These are phyloP conservation scores for Hypoxylon intermedium DNA, from an alignment of 495 filamentous ascomycete species.

Conservation along the genomic window DNA sequence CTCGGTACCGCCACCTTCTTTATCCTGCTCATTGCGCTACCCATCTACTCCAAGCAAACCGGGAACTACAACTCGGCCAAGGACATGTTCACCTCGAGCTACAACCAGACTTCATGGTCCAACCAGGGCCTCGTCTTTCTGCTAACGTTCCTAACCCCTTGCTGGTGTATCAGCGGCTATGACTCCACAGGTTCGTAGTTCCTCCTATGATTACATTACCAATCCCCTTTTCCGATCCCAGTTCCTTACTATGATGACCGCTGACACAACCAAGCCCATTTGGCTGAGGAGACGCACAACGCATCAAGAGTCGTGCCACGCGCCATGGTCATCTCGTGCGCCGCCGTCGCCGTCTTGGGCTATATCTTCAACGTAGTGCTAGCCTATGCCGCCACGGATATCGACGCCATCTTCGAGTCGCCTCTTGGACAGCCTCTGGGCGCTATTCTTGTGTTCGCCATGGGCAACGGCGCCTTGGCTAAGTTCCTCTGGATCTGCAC, in stretches of 20 bases:
- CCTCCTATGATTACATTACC: neutral
- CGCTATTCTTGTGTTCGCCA: slow-evolving; percentile 4
- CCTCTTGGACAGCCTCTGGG: slow-evolving; percentile 4
- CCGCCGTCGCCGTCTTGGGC: neutral
- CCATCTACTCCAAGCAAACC: slow-evolving; percentile 5
- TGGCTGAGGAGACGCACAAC: slow-evolving; percentile 5
- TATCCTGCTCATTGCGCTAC: slow-evolving; percentile 5
- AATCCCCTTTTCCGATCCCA: neutral
- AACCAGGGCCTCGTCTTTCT: slow-evolving; percentile 2
- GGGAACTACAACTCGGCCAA: slow-evolving; percentile 4
- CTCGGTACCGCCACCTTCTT: slow-evolving; percentile 3
- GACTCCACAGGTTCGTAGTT: slow-evolving; percentile 3
- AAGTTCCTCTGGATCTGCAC: slow-evolving; percentile 9
- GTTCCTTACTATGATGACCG: neutral
- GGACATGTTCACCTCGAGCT: slow-evolving; percentile 11
- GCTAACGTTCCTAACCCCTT: slow-evolving; percentile 1
- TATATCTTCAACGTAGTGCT: slow-evolving; percentile 10
- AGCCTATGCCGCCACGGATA: slow-evolving; percentile 1
- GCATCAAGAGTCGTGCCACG: neutral
- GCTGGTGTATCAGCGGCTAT: slow-evolving; percentile 13
- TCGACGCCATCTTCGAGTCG: slow-evolving; percentile 8
- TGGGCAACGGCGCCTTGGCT: slow-evolving; percentile 3
- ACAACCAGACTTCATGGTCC: slow-evolving; percentile 5
- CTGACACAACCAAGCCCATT: neutral
- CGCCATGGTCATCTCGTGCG: slow-evolving; percentile 7